Evolutionary conservation across 2,329 filamentous ascomycete genomes (phyloP).

Genomic region (Colletotrichum lini): DNA sequence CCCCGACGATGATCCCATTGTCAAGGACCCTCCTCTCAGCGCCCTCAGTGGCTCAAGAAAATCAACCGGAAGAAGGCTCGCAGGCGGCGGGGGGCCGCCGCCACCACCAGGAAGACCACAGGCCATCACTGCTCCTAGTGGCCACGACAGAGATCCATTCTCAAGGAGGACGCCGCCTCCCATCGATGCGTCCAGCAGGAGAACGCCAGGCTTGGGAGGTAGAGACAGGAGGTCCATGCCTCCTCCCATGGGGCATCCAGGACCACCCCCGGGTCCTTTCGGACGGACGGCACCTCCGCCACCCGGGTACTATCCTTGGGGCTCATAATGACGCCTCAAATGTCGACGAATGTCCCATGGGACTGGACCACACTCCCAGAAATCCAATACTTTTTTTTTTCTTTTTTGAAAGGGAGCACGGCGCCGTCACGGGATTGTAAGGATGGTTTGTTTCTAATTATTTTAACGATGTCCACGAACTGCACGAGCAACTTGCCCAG

Average conservation of each 20-base stretch:
- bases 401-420: constrained; percentile 3
- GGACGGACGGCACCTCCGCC: constrained; percentile 32
- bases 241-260: constrained; percentile 29
- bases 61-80: constrained; percentile 53
- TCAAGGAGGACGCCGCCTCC: constrained; percentile 56
- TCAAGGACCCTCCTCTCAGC: constrained; percentile 73
- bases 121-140: constrained; percentile 55
- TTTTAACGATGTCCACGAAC: constrained; percentile 37
- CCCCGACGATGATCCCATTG: constrained; percentile 70
- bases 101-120: constrained; percentile 44
- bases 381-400: neutral
- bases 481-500: constrained; percentile 31
- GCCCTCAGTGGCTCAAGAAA: constrained; percentile 66
- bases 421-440: constrained; percentile 11
- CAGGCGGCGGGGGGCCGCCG: neutral
- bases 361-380: neutral
- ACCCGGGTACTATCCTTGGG: constrained; percentile 32
- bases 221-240: constrained; percentile 36
- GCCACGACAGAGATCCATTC: constrained; percentile 50
- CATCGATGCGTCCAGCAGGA: constrained; percentile 45
- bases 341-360: neutral
- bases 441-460: neutral
- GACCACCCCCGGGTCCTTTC: constrained; percentile 29
- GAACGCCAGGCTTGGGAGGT: constrained; percentile 54
- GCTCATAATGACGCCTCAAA: neutral